Percentiles rank a stretch among this genome's conserved stretches.
These are phyloP conservation scores for Jamesozyma lodderae DNA, from an alignment of 805 yeast species.

Conservation along the genomic window DNA sequence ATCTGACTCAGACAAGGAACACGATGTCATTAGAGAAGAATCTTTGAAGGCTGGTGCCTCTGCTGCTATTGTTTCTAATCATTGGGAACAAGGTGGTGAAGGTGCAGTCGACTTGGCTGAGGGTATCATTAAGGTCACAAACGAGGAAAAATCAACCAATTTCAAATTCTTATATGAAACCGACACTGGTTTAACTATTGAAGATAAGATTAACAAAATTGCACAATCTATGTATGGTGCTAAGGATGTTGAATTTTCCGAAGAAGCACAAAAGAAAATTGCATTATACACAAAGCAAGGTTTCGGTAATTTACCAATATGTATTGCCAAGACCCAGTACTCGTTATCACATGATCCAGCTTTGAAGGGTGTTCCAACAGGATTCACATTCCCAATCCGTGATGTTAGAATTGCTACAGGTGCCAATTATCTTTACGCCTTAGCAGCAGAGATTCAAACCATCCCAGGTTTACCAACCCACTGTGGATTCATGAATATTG, in stretches of 20 bases:
- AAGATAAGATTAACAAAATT: slow-evolving; percentile 67
- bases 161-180: slow-evolving; percentile 52
- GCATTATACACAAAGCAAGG: slow-evolving; percentile 80
- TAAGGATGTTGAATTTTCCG: slow-evolving; percentile 67
- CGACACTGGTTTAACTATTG: slow-evolving; percentile 49
- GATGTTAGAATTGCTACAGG: slow-evolving; percentile 93
- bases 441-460: slow-evolving; percentile 95
- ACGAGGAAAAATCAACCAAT: slow-evolving; percentile 34
- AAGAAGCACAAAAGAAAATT: slow-evolving; percentile 72
- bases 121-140: slow-evolving; percentile 57
- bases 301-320: slow-evolving; percentile 81
- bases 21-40: slow-evolving; percentile 56
- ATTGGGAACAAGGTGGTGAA: slow-evolving; percentile 80
- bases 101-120: slow-evolving; percentile 71
- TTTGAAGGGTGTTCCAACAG: slow-evolving; percentile 90
- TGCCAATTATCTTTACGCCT: slow-evolving; percentile 92
- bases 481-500: slow-evolving; percentile 95
- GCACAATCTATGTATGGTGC: slow-evolving; percentile 94
- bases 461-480: slow-evolving; percentile 96
- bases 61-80: slow-evolving; percentile 74
- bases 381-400: slow-evolving; percentile 87
- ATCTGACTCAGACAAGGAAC: slow-evolving; percentile 61
- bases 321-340: slow-evolving; percentile 97
- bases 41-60: slow-evolving; percentile 70
- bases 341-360: slow-evolving; percentile 89